phyloP scores from a whole-genome alignment of 495 filamentous ascomycete genomes.

The Lepraria neglecta region DNA sequence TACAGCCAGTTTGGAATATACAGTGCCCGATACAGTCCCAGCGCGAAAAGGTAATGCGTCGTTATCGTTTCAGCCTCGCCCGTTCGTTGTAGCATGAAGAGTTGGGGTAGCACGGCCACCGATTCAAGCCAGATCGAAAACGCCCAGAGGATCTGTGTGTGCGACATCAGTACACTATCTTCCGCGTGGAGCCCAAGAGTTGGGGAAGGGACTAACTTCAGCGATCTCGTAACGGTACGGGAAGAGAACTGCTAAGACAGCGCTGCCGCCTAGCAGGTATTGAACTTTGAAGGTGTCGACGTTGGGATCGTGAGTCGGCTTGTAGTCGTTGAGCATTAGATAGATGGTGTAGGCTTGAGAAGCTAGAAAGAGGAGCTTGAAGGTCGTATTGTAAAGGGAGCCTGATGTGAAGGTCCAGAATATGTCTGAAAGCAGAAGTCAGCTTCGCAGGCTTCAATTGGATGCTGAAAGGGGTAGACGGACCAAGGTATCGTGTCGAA shows the following conservation, averaged over 20 bases:
- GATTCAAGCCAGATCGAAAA: slow-evolving; percentile 97
- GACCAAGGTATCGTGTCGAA: slow-evolving; percentile 83
- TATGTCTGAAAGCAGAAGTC: slow-evolving; percentile 53
- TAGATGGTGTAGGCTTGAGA: slow-evolving; percentile 91
- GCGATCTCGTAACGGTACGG: slow-evolving; percentile 68
- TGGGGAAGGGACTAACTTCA: slow-evolving; percentile 42
- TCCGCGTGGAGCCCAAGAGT: not conserved
- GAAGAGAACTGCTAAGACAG: slow-evolving; percentile 71
- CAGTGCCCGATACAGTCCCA: slow-evolving; percentile 81
- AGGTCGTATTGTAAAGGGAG: slow-evolving; percentile 81
- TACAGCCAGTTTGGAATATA: slow-evolving; percentile 99
- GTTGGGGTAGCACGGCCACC: slow-evolving; percentile 91
- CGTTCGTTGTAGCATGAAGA: slow-evolving; percentile 96
- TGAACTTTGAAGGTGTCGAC: slow-evolving; percentile 94
- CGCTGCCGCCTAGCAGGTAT: slow-evolving; percentile 77
- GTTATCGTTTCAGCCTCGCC: slow-evolving; percentile 98
- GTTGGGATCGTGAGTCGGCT: slow-evolving; percentile 91
- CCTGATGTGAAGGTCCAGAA: slow-evolving; percentile 70
- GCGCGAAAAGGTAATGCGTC: slow-evolving; percentile 94
- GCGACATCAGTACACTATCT: not conserved
- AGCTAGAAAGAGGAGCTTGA: slow-evolving; percentile 91
- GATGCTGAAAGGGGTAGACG: slow-evolving; percentile 19
- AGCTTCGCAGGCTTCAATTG: not conserved
- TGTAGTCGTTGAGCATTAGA: slow-evolving; percentile 92
- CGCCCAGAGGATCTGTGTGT: slow-evolving; percentile 75